phyloP scores from a whole-genome alignment of 352 stramenopile species.

The Pythium chondricola region DNA sequence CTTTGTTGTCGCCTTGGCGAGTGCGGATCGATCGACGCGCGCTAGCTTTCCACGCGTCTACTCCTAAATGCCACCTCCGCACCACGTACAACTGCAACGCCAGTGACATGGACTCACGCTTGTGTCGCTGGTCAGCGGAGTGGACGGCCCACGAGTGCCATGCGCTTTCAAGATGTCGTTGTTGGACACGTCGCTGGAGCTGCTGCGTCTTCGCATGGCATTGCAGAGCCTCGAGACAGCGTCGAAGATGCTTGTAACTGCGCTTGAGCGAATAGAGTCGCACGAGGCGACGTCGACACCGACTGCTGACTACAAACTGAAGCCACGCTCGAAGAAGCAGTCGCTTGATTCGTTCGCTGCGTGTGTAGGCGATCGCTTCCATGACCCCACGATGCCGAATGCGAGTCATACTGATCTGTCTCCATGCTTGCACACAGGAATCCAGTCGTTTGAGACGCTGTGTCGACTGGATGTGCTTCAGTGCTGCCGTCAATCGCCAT shows the following conservation, averaged over 20 bases:
- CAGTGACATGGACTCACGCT: not conserved
- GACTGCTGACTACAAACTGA: not conserved
- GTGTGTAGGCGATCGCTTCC: not conserved
- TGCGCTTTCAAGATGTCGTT: not conserved
- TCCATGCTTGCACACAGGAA: too few species aligned
- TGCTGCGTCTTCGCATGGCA: not conserved
- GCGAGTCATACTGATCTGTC: too few species aligned
- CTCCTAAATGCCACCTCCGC: slow-evolving; percentile 1
- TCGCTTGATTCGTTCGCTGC: not conserved
- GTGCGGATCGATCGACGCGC: not conserved
- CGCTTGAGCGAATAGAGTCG: slow-evolving; percentile 13
- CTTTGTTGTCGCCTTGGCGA: slow-evolving; percentile 9
- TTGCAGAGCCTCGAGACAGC: not conserved
- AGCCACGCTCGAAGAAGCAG: not conserved
- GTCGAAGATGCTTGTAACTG: slow-evolving; percentile 3
- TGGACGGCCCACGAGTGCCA: slow-evolving; percentile 10
- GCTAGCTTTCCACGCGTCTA: slow-evolving; percentile 9
- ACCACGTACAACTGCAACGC: slow-evolving; percentile 5
- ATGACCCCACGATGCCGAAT: not conserved
- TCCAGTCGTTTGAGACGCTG: too few species aligned
- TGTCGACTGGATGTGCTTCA: too few species aligned
- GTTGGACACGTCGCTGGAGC: not conserved
- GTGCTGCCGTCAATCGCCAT: too few species aligned
- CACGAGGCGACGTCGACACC: slow-evolving; percentile 9
- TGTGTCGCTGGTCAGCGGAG: not conserved